Evolutionary conservation across 129 eudicot species (phyloP).

Genomic region (Erigeron canadensis): DNA sequence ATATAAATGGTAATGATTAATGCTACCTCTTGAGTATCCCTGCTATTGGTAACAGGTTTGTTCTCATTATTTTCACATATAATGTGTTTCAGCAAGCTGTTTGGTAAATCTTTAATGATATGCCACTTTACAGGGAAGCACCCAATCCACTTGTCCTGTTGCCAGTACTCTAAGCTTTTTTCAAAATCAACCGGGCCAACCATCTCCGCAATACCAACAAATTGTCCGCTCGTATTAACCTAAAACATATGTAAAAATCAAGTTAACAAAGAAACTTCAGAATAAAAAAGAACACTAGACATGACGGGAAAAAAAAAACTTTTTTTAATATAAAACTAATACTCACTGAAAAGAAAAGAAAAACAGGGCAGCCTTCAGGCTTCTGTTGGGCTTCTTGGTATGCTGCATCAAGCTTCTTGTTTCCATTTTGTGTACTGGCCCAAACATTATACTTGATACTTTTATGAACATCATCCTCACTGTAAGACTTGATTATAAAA

Average conservation of each 20-base stretch:
- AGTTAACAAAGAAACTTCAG: background rate
- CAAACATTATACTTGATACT: conserved; percentile 79
- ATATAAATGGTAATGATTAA: background rate
- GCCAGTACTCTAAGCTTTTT: conserved; percentile 84
- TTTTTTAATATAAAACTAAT: too few species aligned
- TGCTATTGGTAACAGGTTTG: conserved; percentile 84
- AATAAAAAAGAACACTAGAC: too few species aligned
- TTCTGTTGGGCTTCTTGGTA: conserved; percentile 71
- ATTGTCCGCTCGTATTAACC: conserved; percentile 93
- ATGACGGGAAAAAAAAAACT: too few species aligned
- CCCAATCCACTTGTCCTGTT: conserved; percentile 90
- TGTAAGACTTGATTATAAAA: conserved; percentile 69
- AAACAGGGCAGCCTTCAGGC: conserved; percentile 63
- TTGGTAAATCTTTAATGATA: conserved; percentile 82
- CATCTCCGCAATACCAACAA: conserved; percentile 91
- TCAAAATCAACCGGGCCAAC: conserved; percentile 69
- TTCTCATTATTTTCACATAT: conserved; percentile 75
- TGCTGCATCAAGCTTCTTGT: conserved; percentile 79
- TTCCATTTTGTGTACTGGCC: conserved; percentile 88
- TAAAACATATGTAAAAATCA: conserved; percentile 16
- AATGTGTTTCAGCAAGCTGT: conserved; percentile 72
- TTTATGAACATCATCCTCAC: conserved; percentile 91
- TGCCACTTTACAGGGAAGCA: conserved; percentile 96
- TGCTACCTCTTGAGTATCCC: conserved; percentile 87
- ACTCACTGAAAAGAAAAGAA: conserved; percentile 75